These are phyloP conservation scores for Coniochaeta sp. DNA, from an alignment of 2,329 filamentous ascomycete genomes.

Conservation along the genomic window DNA sequence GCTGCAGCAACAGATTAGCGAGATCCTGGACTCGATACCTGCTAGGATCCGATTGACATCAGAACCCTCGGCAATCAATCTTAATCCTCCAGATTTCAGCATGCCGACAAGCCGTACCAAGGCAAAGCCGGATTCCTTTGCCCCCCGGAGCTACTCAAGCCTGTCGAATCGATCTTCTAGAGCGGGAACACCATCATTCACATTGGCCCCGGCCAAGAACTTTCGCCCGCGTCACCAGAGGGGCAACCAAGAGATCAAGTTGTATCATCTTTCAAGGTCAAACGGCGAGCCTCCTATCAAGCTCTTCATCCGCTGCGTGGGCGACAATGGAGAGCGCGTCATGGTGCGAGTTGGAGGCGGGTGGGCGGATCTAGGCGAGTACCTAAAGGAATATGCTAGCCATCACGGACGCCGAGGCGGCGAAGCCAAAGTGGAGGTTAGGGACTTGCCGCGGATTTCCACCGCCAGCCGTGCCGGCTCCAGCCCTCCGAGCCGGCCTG, in stretches of 20 bases:
- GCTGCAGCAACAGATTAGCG: constrained; percentile 71
- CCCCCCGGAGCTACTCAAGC: constrained; percentile 38
- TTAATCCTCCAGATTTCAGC: constrained; percentile 52
- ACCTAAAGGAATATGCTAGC: constrained; percentile 83
- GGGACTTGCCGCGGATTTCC: constrained; percentile 33
- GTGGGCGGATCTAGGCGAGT: constrained; percentile 96
- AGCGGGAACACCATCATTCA: constrained; percentile 59
- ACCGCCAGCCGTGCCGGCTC: constrained; percentile 18
- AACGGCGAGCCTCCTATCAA: constrained; percentile 86
- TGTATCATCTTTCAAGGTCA: constrained; percentile 84
- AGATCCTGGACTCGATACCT: constrained; percentile 70
- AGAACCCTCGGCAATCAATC: constrained; percentile 36
- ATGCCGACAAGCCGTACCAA: constrained; percentile 29
- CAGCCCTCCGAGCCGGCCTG: constrained; percentile 26
- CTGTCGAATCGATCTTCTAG: constrained; percentile 34
- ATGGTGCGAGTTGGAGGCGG: constrained; percentile 98
- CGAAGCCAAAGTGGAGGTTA: constrained; percentile 51
- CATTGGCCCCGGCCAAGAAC: constrained; percentile 53
- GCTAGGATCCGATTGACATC: constrained; percentile 68
- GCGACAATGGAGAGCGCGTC: constrained; percentile 81
- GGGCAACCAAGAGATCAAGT: constrained; percentile 68
- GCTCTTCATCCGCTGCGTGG: constrained; percentile 86
- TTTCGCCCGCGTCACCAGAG: constrained; percentile 38
- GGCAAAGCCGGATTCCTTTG: constrained; percentile 29
- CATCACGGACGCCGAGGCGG: constrained; percentile 71